Percentiles rank a stretch among this genome's conserved stretches.
Evolutionary conservation across 345 rosid genomes (phyloP).

Genomic region (Stellera chamaejasme): DNA sequence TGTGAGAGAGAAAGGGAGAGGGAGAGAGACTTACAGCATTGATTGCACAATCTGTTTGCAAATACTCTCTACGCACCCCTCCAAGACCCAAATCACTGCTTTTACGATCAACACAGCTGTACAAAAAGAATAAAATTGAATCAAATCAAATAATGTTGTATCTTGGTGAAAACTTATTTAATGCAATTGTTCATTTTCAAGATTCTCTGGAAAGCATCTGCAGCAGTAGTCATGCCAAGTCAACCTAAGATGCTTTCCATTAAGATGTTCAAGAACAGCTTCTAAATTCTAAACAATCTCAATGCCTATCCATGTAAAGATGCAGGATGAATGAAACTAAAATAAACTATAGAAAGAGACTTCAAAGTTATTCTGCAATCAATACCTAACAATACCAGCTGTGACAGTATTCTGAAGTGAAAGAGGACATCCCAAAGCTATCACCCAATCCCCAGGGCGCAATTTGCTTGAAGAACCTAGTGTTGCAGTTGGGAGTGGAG

Average conservation of each 20-base stretch:
- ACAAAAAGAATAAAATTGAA: conserved; percentile 8
- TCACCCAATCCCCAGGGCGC: conserved; percentile 96
- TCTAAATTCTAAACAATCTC: too few species aligned
- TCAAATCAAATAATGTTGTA: not conserved
- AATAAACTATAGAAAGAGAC: not conserved
- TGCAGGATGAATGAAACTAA: too few species aligned
- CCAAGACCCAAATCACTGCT: conserved; percentile 92
- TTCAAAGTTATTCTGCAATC: not conserved
- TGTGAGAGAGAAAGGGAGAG: conserved; percentile 6
- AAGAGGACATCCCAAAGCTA: conserved; percentile 94
- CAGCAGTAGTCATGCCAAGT: too few species aligned
- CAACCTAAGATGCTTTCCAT: too few species aligned
- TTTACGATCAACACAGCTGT: conserved; percentile 87
- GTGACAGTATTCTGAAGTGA: conserved; percentile 89
- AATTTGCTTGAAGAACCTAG: conserved; percentile 82
- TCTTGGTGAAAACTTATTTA: too few species aligned
- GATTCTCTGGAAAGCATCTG: too few species aligned
- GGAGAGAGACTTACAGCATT: conserved; percentile 44
- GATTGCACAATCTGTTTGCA: conserved; percentile 89
- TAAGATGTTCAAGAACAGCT: too few species aligned
- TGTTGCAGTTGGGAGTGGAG: conserved; percentile 72
- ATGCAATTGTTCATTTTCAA: too few species aligned
- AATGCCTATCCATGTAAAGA: too few species aligned
- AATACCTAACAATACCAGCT: conserved; percentile 88
- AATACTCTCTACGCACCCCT: conserved; percentile 77